Evolutionary conservation across 177 flowering plant genomes (phyloP).

Genomic region (Vitis hybrid): DNA sequence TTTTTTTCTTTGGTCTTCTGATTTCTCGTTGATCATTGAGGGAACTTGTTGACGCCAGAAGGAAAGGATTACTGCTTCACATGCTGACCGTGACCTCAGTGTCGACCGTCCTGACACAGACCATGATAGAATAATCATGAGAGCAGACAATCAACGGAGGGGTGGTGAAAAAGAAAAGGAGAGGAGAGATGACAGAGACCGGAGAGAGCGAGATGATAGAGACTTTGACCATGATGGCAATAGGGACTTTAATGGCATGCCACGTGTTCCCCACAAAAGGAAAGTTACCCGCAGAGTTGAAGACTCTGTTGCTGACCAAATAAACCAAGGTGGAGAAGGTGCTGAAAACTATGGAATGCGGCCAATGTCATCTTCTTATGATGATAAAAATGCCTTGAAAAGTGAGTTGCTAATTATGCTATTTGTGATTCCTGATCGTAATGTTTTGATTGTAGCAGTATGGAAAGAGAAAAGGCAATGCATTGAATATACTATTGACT

Average conservation of each 20-base stretch:
- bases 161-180: constrained; percentile 61
- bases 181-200: constrained; percentile 54
- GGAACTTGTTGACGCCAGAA: constrained; percentile 37
- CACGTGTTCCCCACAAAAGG: constrained; percentile 42
- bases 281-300: constrained; percentile 44
- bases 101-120: constrained; percentile 60
- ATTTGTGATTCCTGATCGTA: not conserved
- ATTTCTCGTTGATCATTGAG: constrained; percentile 1
- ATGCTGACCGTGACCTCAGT: constrained; percentile 50
- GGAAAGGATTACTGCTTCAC: constrained; percentile 52
- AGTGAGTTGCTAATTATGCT: constrained; percentile 34
- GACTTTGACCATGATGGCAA: constrained; percentile 48
- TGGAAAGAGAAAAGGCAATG: too few species aligned
- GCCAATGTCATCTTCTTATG: constrained; percentile 38
- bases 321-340: constrained; percentile 50
- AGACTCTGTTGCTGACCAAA: constrained; percentile 46
- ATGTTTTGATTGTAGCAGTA: too few species aligned
- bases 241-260: constrained; percentile 45
- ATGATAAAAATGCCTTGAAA: constrained; percentile 53
- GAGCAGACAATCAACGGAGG: constrained; percentile 48
- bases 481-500: too few species aligned
- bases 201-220: constrained; percentile 55
- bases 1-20: not conserved
- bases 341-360: constrained; percentile 44
- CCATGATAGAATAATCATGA: constrained; percentile 40